A percentile compares a stretch with the other conserved stretches of the same genome.
Evolutionary conservation across 2,329 filamentous ascomycete species (phyloP).

Genomic region (Cyanodermella asteris): DNA sequence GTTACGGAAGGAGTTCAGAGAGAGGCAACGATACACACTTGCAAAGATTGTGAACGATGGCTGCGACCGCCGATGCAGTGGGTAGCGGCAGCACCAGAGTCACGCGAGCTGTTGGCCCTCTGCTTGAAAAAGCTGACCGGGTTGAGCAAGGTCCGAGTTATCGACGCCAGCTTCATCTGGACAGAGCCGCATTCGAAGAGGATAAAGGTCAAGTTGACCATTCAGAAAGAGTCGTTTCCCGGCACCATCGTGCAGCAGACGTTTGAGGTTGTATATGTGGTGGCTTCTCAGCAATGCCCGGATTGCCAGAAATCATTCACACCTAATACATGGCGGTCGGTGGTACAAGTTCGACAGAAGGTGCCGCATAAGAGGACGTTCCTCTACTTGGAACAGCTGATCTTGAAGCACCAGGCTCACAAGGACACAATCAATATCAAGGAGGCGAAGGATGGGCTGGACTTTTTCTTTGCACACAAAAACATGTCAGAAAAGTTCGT

Average conservation of each 20-base stretch:
- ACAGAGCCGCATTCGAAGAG: conserved; percentile 89
- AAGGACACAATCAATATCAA: conserved; percentile 95
- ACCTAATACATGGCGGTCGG: conserved; percentile 83
- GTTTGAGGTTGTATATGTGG: conserved; percentile 84
- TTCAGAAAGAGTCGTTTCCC: conserved; percentile 50
- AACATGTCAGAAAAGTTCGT: conserved; percentile 87
- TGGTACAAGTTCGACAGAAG: conserved; percentile 89
- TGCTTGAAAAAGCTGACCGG: conserved; percentile 77
- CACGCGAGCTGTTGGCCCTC: conserved; percentile 73
- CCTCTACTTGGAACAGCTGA: conserved; percentile 73
- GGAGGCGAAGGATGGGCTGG: conserved; percentile 83
- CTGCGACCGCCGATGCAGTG: conserved; percentile 68
- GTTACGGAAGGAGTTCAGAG: conserved; percentile 79
- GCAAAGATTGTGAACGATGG: conserved; percentile 88
- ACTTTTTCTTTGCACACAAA: conserved; percentile 78
- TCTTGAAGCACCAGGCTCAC: conserved; percentile 82
- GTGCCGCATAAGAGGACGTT: conserved; percentile 85
- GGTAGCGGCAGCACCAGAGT: conserved; percentile 69
- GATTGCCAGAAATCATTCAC: conserved; percentile 94
- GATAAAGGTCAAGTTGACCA: conserved; percentile 85
- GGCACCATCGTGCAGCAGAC: conserved; percentile 65
- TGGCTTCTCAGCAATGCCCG: conserved; percentile 80
- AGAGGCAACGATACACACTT: conserved; percentile 76
- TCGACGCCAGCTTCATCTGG: conserved; percentile 94
- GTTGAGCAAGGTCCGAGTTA: conserved; percentile 73